Base-by-base conservation (phyloP, 768 basidiomycete species). In the Butyriboletus loyo region DNA sequence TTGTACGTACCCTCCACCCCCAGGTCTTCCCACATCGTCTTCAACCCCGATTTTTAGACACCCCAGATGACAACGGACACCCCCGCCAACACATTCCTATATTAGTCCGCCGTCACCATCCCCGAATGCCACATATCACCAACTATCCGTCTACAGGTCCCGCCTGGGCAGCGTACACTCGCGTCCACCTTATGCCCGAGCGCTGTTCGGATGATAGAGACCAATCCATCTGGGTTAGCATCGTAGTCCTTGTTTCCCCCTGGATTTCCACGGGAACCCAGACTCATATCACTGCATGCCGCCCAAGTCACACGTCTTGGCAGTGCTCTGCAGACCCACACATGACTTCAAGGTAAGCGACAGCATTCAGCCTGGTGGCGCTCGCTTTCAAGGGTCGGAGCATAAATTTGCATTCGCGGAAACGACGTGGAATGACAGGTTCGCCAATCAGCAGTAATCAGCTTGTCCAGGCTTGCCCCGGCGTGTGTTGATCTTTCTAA, bases 11-110 rank as follows among this genome's bases (percentile, higher is more conserved):
- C 71, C 22, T 62, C 63, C 7, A 62, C 56, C 6, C 81, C 78
- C 17, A 73, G 68, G 45, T 75, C 66, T 3, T 75, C 72, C 10
- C 92, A 76, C 24, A 91, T 74, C 2, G 70, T 67, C 0, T 91
- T 92, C 9, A 96, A 73, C 67, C 94, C 92, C 0, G 89, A 86
- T 66, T 98, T 43, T 86, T 75, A 10, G 92, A 95, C 1, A 83
- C 68, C 2, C 93, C 93, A 24, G 96, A 79, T 6, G 98, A 75
- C 25, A 77, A 71, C 1, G 88, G 81, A 65, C 84, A 81, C 34
- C 86, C 86, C 80, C 45, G 69, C 68, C 28, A 89, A 71, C 4
- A 75, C 72, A 54, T 88, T 88, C 38, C 68, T 68, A 19, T 53
- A 60, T 24, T 40, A 48, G 36, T 81, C 74, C 2, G 73, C 75